Evolutionary conservation across 495 filamentous ascomycete genomes (phyloP).

Genomic region (Aspergillus conjunctus): DNA sequence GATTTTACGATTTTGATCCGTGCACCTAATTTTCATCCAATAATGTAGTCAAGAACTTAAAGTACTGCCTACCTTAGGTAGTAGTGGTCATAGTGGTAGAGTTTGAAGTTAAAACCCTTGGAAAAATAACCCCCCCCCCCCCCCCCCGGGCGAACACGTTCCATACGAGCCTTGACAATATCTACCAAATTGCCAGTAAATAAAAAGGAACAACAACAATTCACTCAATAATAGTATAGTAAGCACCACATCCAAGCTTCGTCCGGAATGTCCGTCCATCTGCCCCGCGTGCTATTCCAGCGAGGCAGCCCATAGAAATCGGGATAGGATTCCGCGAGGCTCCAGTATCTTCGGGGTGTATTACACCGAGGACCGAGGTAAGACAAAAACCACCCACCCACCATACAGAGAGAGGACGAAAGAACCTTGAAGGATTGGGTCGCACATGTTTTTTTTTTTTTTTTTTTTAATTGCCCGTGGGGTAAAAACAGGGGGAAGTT

Average conservation of each 20-base stretch:
- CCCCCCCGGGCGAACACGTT: not conserved
- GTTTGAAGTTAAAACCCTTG: not conserved
- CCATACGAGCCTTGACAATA: not conserved
- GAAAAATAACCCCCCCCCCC: not conserved
- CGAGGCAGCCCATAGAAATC: not conserved
- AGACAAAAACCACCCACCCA: not conserved
- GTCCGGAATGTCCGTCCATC: not conserved
- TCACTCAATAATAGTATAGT: too few species aligned
- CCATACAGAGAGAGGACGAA: too few species aligned
- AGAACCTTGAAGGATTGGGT: too few species aligned
- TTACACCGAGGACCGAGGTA: not conserved
- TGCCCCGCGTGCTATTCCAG: not conserved
- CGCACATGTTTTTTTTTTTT: not conserved
- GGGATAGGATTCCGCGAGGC: not conserved
- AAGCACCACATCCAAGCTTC: too few species aligned
- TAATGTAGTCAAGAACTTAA: too few species aligned
- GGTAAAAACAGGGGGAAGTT: too few species aligned
- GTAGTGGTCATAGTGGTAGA: too few species aligned
- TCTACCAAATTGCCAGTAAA: not conserved
- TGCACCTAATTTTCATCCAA: not conserved
- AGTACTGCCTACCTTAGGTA: too few species aligned
- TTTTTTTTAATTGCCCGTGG: not conserved
- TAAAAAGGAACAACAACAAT: too few species aligned
- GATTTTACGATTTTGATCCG: conserved; percentile 1
- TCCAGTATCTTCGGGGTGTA: not conserved